These are phyloP conservation scores for Trifolium repens DNA, from an alignment of 306 rosid genomes.

Conservation along the genomic window DNA sequence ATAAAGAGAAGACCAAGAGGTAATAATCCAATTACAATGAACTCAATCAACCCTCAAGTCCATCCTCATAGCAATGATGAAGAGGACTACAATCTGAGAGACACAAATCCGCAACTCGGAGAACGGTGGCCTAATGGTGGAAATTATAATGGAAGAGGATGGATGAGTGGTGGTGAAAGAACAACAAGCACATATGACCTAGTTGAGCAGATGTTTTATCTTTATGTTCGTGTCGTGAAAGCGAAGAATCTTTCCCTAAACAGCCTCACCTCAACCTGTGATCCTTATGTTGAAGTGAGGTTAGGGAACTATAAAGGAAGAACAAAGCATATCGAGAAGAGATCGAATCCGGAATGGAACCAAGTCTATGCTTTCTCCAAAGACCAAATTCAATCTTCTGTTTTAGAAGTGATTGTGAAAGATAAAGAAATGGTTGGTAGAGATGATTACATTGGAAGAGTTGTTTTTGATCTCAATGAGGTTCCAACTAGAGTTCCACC, in stretches of 20 bases:
- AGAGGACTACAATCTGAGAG: conserved; percentile 63
- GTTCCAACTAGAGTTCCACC: conserved; percentile 94
- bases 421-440: conserved; percentile 88
- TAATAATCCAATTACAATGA: conserved; percentile 46
- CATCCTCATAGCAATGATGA: conserved; percentile 48
- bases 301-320: conserved; percentile 90
- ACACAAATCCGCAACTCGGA: conserved; percentile 82
- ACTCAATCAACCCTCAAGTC: conserved; percentile 42
- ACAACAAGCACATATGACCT: conserved; percentile 78
- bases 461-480: conserved; percentile 81
- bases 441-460: conserved; percentile 88
- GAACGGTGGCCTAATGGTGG: conserved; percentile 78
- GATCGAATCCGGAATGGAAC: conserved; percentile 89
- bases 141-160: conserved; percentile 63
- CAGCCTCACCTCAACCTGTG: conserved; percentile 68
- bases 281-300: conserved; percentile 92
- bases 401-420: conserved; percentile 82
- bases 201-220: conserved; percentile 85
- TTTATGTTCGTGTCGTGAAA: conserved; percentile 78
- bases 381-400: conserved; percentile 78
- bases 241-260: conserved; percentile 81
- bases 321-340: conserved; percentile 79
- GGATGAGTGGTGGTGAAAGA: conserved; percentile 74
- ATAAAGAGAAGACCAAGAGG: conserved; percentile 65
- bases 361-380: conserved; percentile 95